Percentiles rank a stretch among this genome's conserved stretches.
Conservation (phyloP, 2,329 filamentous ascomycete species). For the Thielaviopsis populi region DNA sequence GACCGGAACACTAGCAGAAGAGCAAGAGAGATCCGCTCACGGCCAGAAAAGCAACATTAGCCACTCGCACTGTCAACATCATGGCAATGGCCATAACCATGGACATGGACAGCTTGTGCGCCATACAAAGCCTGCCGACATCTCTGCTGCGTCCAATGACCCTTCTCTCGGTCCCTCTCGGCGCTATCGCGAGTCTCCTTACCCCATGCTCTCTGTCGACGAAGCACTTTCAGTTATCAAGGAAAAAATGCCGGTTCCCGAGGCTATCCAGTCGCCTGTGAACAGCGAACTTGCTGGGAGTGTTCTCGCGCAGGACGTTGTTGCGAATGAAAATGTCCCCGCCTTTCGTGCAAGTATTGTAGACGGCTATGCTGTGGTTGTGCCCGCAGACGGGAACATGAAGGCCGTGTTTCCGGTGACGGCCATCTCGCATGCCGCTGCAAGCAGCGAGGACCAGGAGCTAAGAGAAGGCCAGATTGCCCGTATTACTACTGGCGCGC, state of each 20-base stretch:
- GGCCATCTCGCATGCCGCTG: constrained; percentile 71
- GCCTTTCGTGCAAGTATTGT: constrained; percentile 94
- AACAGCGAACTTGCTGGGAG: constrained; percentile 53
- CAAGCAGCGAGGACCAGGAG: constrained; percentile 43
- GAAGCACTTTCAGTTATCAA: constrained; percentile 62
- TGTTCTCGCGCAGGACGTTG: constrained; percentile 71
- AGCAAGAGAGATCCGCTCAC: constrained; percentile 37
- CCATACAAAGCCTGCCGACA: constrained; percentile 50
- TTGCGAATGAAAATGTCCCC: constrained; percentile 67
- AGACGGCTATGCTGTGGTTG: constrained; percentile 82
- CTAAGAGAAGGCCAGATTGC: constrained; percentile 64
- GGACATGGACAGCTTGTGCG: constrained; percentile 51
- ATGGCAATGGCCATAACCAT: constrained; percentile 44
- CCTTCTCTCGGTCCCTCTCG: constrained; percentile 46
- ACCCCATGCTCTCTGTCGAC: constrained; percentile 76
- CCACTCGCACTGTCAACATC: constrained; percentile 33
- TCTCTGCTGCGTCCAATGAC: constrained; percentile 44
- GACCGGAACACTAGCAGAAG: constrained; percentile 46
- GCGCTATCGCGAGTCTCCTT: constrained; percentile 73
- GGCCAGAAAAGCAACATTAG: constrained; percentile 38
- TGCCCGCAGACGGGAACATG: constrained; percentile 44
- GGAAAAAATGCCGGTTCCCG: constrained; percentile 53
- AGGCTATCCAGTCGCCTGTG: constrained; percentile 43
- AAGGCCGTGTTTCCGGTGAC: constrained; percentile 77
- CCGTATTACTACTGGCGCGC: constrained; percentile 87